Evolutionary conservation across 805 yeast species (phyloP).

Genomic region (Ogataea nitratoaversa): DNA sequence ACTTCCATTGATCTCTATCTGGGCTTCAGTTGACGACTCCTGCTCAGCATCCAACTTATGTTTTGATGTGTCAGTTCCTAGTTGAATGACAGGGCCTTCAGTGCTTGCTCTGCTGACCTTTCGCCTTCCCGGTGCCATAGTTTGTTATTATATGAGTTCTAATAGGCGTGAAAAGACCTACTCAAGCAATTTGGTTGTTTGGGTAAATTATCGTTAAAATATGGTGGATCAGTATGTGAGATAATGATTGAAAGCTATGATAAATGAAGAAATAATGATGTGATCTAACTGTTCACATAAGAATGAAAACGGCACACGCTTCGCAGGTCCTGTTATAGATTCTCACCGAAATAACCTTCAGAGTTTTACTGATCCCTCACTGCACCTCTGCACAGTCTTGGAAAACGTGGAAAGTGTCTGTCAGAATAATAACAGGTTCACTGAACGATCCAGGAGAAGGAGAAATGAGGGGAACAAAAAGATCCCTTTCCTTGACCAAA

Average conservation of each 20-base stretch:
- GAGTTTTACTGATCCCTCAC: background rate
- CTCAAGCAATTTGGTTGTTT: background rate
- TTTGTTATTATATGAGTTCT: background rate
- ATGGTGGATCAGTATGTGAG: no score
- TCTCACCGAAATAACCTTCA: no score
- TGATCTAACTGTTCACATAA: no score
- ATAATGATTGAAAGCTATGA: no score
- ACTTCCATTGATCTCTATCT: conserved; percentile 3
- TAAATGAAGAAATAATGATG: no score
- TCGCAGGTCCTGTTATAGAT: no score
- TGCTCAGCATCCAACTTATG: background rate
- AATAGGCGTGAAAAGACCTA: background rate
- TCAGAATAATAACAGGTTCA: background rate
- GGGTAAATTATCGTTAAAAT: no score
- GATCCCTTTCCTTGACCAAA: background rate
- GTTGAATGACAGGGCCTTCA: background rate
- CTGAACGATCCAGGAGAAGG: no score
- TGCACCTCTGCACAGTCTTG: no score
- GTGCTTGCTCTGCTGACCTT: background rate
- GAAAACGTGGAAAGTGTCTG: no score
- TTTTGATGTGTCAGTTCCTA: background rate
- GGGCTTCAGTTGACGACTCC: background rate
- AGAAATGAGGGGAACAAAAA: background rate
- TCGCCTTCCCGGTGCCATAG: conserved; percentile 2
- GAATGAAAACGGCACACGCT: no score